Percentiles rank a stretch among this genome's conserved stretches.
Evolutionary conservation across 2,329 filamentous ascomycete genomes (phyloP).

Genomic region (Zymoseptoria passerinii): DNA sequence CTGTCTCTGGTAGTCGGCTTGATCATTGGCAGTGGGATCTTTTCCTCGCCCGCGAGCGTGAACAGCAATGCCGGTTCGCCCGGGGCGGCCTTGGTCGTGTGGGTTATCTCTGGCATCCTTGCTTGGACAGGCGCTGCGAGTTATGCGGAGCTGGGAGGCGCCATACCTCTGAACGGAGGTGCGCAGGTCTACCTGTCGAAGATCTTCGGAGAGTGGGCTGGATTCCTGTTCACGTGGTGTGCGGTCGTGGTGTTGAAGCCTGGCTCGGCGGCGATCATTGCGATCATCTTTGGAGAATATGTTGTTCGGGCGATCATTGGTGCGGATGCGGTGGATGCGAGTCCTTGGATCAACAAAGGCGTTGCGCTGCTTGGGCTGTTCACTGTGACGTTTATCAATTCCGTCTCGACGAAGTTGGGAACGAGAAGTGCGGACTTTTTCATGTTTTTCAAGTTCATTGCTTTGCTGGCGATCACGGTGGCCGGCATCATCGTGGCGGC

Average conservation of each 20-base stretch:
- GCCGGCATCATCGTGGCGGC: slow-evolving; percentile 81
- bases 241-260: slow-evolving; percentile 91
- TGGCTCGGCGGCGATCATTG: slow-evolving; percentile 84
- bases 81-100: slow-evolving; percentile 82
- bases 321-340: slow-evolving; percentile 72
- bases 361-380: slow-evolving; percentile 72
- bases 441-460: slow-evolving; percentile 95
- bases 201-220: slow-evolving; percentile 87
- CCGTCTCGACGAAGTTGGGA: slow-evolving; percentile 79
- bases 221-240: slow-evolving; percentile 95
- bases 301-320: slow-evolving; percentile 81
- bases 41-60: slow-evolving; percentile 87
- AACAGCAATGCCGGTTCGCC: slow-evolving; percentile 86
- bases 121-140: slow-evolving; percentile 95
- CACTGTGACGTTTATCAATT: slow-evolving; percentile 76
- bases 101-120: slow-evolving; percentile 80
- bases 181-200: slow-evolving; percentile 91
- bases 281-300: slow-evolving; percentile 98
- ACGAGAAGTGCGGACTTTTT: slow-evolving; percentile 83
- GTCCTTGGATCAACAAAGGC: slow-evolving; percentile 80
- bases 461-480: slow-evolving; percentile 75
- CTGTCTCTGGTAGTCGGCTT: slow-evolving; percentile 83
- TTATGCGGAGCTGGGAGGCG: slow-evolving; percentile 90
- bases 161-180: slow-evolving; percentile 91
- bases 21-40: slow-evolving; percentile 94